Evolutionary conservation across 805 yeast genomes (phyloP), one percentile per base, ranked within the genome.

Genomic region (Metschnikowia arizonensis): DNA sequence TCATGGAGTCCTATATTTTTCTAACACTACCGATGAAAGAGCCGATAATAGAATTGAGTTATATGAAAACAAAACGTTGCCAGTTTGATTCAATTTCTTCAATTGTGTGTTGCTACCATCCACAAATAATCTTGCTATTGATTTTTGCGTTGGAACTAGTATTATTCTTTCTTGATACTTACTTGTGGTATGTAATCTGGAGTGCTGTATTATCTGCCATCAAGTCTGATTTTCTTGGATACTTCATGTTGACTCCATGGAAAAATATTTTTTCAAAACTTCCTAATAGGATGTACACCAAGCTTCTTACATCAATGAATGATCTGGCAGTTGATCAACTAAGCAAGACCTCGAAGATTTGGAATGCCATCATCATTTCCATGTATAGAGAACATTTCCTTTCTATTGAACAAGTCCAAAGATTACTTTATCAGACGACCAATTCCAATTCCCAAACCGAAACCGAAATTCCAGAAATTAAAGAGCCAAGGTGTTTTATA

Each of bases 181-280:
- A 87, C 55, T 66, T 87, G 14, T 87, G 96, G 96, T 87, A 85
- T 55, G 86, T 87, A 46, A 73, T 87, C 32, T 84, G 91, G 79
- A 86, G 82, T 57, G 83, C 93, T 0, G 57, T 78, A 0, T 83
- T 85, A 46, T 86, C 95, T 0, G 83, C 86, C 4, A 73, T 82
- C 44, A 68, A 86, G 5, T 83, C 93, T 0, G 74, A 83, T 51
- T 79, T 83, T 33, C 72, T 82, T 49, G 96, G 96, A 1, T 82
- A 85, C 4, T 85, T 95, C 0, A 81, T 87, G 9, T 83, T 91
- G 84, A 85, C 93, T 1, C 96, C 96, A 0, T 87, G 95, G 95
- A 78, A 86, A 60, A 86, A 85, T 55, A 78, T 84, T 25, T 87
- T 83, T 59, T 77, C 88, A 4, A 69, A 89, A 40, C 65, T 88